Percentiles rank a stretch among this genome's conserved stretches.
These are phyloP conservation scores for Aspergillus sp. DNA, from an alignment of 2,329 filamentous ascomycete species.

Conservation along the genomic window DNA sequence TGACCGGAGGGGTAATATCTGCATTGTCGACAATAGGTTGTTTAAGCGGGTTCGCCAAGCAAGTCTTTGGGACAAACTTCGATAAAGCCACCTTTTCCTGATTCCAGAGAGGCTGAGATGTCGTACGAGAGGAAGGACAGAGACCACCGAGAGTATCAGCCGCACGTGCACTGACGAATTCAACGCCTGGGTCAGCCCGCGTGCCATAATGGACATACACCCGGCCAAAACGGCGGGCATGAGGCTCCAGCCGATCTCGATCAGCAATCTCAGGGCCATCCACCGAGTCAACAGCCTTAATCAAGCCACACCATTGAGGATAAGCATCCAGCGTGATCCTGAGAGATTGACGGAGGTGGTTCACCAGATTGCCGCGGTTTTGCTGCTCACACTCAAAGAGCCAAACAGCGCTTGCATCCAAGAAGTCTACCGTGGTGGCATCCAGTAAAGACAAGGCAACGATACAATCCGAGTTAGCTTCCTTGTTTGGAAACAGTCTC, in stretches of 20 bases:
- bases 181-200: slow-evolving; percentile 46
- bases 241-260: neutral
- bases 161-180: slow-evolving; percentile 36
- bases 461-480: slow-evolving; percentile 11
- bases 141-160: slow-evolving; percentile 21
- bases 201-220: slow-evolving; percentile 37
- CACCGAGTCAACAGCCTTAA: slow-evolving; percentile 28
- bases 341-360: slow-evolving; percentile 22
- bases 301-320: slow-evolving; percentile 48
- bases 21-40: slow-evolving; percentile 38
- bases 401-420: slow-evolving; percentile 48
- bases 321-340: slow-evolving; percentile 20
- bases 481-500: slow-evolving; percentile 21
- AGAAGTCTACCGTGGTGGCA: slow-evolving; percentile 46
- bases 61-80: slow-evolving; percentile 3
- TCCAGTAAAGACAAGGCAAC: slow-evolving; percentile 36
- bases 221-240: slow-evolving; percentile 33
- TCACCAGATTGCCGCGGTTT: slow-evolving; percentile 11
- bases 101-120: slow-evolving; percentile 17
- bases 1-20: slow-evolving; percentile 33
- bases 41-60: slow-evolving; percentile 18
- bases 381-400: slow-evolving; percentile 40
- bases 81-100: slow-evolving; percentile 1
- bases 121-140: slow-evolving; percentile 28
- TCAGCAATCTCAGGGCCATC: neutral